Evolutionary conservation across 345 rosid genomes (phyloP).

Genomic region (Eutrema yunnanense): DNA sequence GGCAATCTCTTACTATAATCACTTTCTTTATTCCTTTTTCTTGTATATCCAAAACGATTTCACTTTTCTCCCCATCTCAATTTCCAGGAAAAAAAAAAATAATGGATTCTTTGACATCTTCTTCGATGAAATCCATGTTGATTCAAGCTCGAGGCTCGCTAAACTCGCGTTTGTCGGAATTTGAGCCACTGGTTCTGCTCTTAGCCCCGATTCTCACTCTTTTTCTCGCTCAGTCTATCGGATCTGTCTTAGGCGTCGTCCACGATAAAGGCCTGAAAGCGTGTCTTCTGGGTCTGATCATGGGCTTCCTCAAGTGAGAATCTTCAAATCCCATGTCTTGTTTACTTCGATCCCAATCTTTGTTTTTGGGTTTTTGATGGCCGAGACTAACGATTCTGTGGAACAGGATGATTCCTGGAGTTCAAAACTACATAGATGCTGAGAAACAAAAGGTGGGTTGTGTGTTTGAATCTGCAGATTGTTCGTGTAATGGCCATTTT

Average conservation of each 20-base stretch:
- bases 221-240: constrained; percentile 43
- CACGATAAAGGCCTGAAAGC: constrained; percentile 64
- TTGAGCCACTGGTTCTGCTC: constrained; percentile 69
- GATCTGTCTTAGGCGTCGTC: constrained; percentile 40
- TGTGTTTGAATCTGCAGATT: not conserved
- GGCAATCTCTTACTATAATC: not conserved
- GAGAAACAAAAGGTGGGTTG: constrained; percentile 88
- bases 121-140: constrained; percentile 28
- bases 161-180: constrained; percentile 54
- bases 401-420: constrained; percentile 76
- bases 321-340: not conserved
- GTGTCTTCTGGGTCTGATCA: constrained; percentile 41
- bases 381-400: not conserved
- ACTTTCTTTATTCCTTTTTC: not conserved
- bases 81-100: not conserved
- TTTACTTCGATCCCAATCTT: not conserved
- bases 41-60: not conserved
- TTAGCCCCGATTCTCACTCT: constrained; percentile 62
- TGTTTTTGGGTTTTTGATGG: not conserved
- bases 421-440: constrained; percentile 65
- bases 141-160: constrained; percentile 40
- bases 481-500: not conserved
- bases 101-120: constrained; percentile 30
- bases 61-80: not conserved
- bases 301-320: constrained; percentile 58